Evolutionary conservation across 257 asterid species (phyloP).

Genomic region (Petrea volubilis): DNA sequence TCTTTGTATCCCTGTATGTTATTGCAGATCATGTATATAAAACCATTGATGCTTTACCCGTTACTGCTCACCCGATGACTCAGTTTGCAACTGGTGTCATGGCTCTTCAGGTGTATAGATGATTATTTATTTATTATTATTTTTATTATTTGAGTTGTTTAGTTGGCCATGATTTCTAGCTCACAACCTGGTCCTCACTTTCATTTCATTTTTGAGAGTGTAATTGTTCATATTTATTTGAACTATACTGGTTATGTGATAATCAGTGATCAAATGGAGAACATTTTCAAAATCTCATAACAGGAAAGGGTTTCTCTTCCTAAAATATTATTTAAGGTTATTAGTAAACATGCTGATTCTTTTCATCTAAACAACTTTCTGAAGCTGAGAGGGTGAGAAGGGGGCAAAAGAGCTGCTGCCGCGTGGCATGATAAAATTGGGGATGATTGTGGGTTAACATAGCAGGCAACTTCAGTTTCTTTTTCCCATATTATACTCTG

Average conservation of each 20-base stretch:
- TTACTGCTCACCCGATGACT: conserved; percentile 85
- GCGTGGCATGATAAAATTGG: not conserved
- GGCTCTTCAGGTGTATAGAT: conserved; percentile 79
- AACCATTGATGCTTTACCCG: conserved; percentile 72
- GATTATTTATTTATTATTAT: conserved; percentile 5
- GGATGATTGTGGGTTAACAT: not conserved
- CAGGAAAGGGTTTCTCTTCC: not conserved
- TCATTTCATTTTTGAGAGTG: not conserved
- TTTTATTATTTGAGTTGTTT: conserved; percentile 6
- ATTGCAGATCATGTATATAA: conserved; percentile 77
- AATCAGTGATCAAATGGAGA: not conserved
- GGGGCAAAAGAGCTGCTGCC: not conserved
- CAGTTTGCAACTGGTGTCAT: conserved; percentile 88
- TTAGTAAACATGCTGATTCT: not conserved
- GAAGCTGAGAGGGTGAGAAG: conserved; percentile 15
- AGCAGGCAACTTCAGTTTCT: not conserved
- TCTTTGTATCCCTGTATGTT: conserved; percentile 21
- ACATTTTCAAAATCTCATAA: not conserved
- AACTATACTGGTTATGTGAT: not conserved
- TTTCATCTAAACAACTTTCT: conserved; percentile 5
- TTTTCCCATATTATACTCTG: not conserved
- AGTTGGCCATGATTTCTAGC: conserved; percentile 5
- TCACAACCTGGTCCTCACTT: conserved; percentile 5
- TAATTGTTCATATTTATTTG: not conserved
- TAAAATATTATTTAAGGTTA: not conserved